Percentiles rank a stretch among this genome's conserved stretches.
Conservation (phyloP, 2,329 filamentous ascomycete genomes). For the Ophiosphaerella korrae region DNA sequence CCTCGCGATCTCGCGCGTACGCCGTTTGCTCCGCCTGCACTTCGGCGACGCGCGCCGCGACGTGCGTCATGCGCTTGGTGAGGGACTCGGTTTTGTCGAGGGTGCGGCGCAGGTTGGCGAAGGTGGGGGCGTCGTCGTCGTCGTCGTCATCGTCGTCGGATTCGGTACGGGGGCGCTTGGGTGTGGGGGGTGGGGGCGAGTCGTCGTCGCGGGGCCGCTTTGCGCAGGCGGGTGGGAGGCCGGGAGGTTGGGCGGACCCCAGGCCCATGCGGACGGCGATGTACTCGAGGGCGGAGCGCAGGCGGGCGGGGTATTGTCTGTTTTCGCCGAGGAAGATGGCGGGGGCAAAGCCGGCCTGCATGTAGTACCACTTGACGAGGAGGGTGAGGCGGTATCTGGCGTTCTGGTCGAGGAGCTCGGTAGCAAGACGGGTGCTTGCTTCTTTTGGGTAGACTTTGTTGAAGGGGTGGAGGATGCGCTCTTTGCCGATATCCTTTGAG, state of each 20-base stretch:
- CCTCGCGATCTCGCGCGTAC: background rate
- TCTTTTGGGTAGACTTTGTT: constrained; percentile 12
- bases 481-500: constrained; percentile 3
- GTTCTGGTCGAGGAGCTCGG: constrained; percentile 3
- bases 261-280: constrained; percentile 12
- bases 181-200: background rate
- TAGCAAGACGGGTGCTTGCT: background rate
- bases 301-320: constrained; percentile 11
- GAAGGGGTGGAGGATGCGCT: constrained; percentile 17
- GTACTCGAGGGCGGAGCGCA: constrained; percentile 5
- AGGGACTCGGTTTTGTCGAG: constrained; percentile 7
- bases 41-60: constrained; percentile 8
- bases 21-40: constrained; percentile 2
- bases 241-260: constrained; percentile 5
- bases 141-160: background rate
- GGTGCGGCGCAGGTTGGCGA: constrained; percentile 5
- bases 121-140: background rate
- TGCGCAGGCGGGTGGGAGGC: background rate
- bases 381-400: constrained; percentile 17
- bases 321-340: constrained; percentile 13
- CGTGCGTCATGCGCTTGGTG: constrained; percentile 9
- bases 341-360: constrained; percentile 12
- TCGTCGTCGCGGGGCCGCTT: too few relatives aligned
- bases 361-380: background rate
- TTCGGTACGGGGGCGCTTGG: background rate